A percentile compares a stretch with the other conserved stretches of the same genome.
These are phyloP conservation scores for Gamsiella multidivaricata DNA, from an alignment of 192 early-diverging fungal genomes.

Conservation along the genomic window DNA sequence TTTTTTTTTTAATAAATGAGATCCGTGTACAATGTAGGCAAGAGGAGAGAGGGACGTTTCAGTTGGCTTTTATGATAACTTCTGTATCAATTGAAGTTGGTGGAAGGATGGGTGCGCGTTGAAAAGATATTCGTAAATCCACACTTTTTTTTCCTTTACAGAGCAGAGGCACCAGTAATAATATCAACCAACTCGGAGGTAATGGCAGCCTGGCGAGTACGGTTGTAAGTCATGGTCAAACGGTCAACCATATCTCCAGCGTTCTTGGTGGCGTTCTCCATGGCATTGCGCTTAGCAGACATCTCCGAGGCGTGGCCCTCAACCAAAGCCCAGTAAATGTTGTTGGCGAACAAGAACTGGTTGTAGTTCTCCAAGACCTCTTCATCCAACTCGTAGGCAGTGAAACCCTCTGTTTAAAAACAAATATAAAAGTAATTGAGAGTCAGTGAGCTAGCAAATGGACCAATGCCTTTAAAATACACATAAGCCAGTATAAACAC, in stretches of 20 bases:
- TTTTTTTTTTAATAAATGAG: not conserved
- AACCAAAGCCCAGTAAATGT: conserved; percentile 93
- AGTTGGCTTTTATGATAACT: conserved; percentile 18
- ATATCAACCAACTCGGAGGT: conserved; percentile 98
- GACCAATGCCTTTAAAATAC: not conserved
- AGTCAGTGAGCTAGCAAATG: not conserved
- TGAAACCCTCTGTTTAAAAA: conserved; percentile 68
- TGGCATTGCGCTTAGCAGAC: conserved; percentile 95
- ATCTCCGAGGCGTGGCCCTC: conserved; percentile 98
- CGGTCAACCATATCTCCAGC: conserved; percentile 98
- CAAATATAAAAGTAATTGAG: not conserved
- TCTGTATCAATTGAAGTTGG: not conserved
- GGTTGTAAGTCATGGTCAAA: conserved; percentile 96
- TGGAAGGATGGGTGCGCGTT: not conserved
- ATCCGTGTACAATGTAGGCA: not conserved
- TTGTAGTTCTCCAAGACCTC: conserved; percentile 88
- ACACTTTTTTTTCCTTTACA: conserved; percentile 69
- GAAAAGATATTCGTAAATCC: not conserved
- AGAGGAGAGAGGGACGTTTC: conserved; percentile 24
- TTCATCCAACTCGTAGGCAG: conserved; percentile 93
- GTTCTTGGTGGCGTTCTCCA: conserved; percentile 99
- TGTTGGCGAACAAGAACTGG: conserved; percentile 95
- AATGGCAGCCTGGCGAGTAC: conserved; percentile 96
- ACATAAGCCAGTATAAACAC: not conserved
- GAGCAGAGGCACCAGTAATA: conserved; percentile 95